Conservation (phyloP, 768 basidiomycete genomes). For the Lactarius deliciosus region DNA sequence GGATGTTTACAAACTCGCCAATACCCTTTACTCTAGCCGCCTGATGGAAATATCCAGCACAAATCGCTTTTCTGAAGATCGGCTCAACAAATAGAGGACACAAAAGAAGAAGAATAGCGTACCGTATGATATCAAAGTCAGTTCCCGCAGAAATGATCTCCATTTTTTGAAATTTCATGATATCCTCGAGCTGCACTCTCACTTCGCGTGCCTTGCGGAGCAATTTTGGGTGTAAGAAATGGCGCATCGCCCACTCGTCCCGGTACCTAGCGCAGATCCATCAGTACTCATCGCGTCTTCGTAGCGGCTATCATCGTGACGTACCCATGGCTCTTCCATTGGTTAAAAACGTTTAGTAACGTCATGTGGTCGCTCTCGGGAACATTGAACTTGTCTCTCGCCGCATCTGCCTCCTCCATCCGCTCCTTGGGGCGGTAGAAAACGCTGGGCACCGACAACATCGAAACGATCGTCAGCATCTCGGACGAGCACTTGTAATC, state of each 20-base stretch:
- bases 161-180: constrained; percentile 99
- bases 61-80: constrained; percentile 83
- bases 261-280: constrained; percentile 55
- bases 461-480: constrained; percentile 98
- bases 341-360: constrained; percentile 92
- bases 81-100: background rate
- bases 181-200: constrained; percentile 92
- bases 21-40: constrained; percentile 98
- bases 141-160: constrained; percentile 88
- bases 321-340: constrained; percentile 96
- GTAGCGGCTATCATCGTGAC: constrained; percentile 33
- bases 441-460: constrained; percentile 97
- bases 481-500: constrained; percentile 92
- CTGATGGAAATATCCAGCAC: constrained; percentile 98
- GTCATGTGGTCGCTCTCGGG: constrained; percentile 98
- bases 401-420: constrained; percentile 97
- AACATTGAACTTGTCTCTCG: constrained; percentile 97
- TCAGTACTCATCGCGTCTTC: background rate
- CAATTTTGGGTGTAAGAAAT: constrained; percentile 96
- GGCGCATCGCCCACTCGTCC: constrained; percentile 92
- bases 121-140: constrained; percentile 89
- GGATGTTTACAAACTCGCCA: constrained; percentile 96
- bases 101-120: constrained; percentile 26
- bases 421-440: constrained; percentile 97
- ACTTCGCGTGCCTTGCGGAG: constrained; percentile 95